Evolutionary conservation across 176 grass and related monocot genomes (phyloP).

Genomic region (Ensete ventricosum): DNA sequence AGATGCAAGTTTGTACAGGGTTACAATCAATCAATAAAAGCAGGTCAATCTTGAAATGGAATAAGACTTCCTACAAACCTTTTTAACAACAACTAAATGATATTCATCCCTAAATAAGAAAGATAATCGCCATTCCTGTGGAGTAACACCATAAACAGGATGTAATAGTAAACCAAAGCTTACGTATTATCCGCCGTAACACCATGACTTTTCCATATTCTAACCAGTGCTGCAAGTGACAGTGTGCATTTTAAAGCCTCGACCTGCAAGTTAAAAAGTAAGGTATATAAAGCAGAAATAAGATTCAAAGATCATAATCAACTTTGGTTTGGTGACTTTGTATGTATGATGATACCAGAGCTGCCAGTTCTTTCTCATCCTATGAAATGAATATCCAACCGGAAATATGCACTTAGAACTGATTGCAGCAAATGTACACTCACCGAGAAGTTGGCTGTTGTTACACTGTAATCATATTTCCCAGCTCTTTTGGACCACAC

Average conservation of each 20-base stretch:
- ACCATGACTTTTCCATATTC: conserved; percentile 74
- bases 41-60: neutral
- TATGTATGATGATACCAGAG: neutral
- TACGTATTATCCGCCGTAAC: conserved; percentile 83
- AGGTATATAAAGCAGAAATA: neutral
- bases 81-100: neutral
- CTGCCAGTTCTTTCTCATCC: neutral
- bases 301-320: neutral
- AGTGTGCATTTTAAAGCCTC: conserved; percentile 73
- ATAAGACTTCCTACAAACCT: neutral
- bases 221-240: conserved; percentile 51
- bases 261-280: conserved; percentile 45
- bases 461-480: conserved; percentile 93
- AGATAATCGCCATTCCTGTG: neutral
- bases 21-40: too few relatives aligned
- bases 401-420: neutral
- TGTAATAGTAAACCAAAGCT: neutral
- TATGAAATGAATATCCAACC: neutral
- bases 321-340: neutral
- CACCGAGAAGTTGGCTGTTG: conserved; percentile 90
- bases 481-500: conserved; percentile 82
- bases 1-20: too few relatives aligned
- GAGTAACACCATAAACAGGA: neutral
- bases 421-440: conserved; percentile 14
- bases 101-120: neutral